A percentile compares a stretch with the other conserved stretches of the same genome.
These are phyloP conservation scores for Oemleria cerasiformis DNA, from an alignment of 306 rosid genomes.

Conservation along the genomic window DNA sequence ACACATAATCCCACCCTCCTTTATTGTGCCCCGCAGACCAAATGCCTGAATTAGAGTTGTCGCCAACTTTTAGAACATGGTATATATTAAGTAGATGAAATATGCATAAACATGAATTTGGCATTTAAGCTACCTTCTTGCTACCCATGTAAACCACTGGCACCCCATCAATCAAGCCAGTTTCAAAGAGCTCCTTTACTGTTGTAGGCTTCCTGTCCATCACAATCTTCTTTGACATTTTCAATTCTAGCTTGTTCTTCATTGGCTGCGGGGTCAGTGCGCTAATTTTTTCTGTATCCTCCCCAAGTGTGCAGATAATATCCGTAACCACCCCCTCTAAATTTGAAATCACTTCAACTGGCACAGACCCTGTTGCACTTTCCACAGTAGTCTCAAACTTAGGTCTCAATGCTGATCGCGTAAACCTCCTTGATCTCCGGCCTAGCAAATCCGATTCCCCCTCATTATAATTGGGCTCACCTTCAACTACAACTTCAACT, in stretches of 20 bases:
- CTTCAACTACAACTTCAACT: slow-evolving; percentile 15
- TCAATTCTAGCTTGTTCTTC: slow-evolving; percentile 54
- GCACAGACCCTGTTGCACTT: slow-evolving; percentile 22
- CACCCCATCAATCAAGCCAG: slow-evolving; percentile 92
- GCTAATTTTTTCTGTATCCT: slow-evolving; percentile 23
- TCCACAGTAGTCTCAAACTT: slow-evolving; percentile 25
- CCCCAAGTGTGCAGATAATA: slow-evolving; percentile 25
- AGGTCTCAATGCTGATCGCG: slow-evolving; percentile 37
- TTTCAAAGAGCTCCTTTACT: slow-evolving; percentile 82
- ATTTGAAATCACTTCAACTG: slow-evolving; percentile 19
- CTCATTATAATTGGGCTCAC: slow-evolving; percentile 3
- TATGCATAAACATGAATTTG: slow-evolving; percentile 6
- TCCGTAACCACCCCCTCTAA: slow-evolving; percentile 33
- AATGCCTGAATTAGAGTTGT: slow-evolving; percentile 51
- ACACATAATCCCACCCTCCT: slow-evolving; percentile 86
- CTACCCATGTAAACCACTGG: slow-evolving; percentile 83
- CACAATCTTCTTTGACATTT: slow-evolving; percentile 65
- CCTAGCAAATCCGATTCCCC: slow-evolving; percentile 20
- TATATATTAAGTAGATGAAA: background rate
- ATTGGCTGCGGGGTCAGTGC: slow-evolving; percentile 21
- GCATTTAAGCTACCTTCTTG: slow-evolving; percentile 62
- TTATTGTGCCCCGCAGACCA: slow-evolving; percentile 74
- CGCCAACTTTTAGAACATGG: slow-evolving; percentile 23
- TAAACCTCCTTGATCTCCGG: slow-evolving; percentile 37
- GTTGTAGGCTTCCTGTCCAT: slow-evolving; percentile 60